Conservation (phyloP, 352 stramenopile species). For the Phytophthora sansomeana region DNA sequence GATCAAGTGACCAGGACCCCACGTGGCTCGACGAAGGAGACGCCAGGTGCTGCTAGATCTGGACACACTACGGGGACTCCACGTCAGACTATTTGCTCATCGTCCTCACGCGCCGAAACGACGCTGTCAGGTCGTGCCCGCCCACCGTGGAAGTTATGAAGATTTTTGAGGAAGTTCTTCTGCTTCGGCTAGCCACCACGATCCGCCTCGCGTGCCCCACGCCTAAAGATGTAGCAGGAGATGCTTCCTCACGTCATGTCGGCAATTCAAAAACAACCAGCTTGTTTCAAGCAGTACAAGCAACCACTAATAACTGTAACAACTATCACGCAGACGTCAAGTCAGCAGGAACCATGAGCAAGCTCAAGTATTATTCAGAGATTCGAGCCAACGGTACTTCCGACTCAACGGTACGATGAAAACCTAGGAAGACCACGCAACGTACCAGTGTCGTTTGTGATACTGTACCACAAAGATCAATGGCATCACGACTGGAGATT, state of each 20-base stretch:
- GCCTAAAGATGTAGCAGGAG: constrained; percentile 6
- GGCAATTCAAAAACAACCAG: constrained; percentile 1
- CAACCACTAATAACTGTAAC: constrained; percentile 4
- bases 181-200: constrained; percentile 33
- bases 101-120: constrained; percentile 15
- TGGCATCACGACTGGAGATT: constrained; percentile 29
- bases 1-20: constrained; percentile 5
- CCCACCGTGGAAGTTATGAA: constrained; percentile 51
- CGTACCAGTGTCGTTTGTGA: too few species aligned
- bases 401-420: too few species aligned
- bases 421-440: too few species aligned
- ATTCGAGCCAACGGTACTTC: neutral
- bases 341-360: neutral
- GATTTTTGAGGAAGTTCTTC: constrained; percentile 43
- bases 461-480: too few species aligned
- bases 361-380: neutral
- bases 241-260: constrained; percentile 30
- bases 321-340: neutral
- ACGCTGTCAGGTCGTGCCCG: constrained; percentile 15
- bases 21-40: constrained; percentile 24
- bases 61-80: constrained; percentile 7
- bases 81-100: constrained; percentile 25
- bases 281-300: neutral
- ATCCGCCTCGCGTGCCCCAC: constrained; percentile 8
- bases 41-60: constrained; percentile 2